Base-by-base conservation (phyloP, 352 stramenopile genomes). In the Globisporangium orthogonon region DNA sequence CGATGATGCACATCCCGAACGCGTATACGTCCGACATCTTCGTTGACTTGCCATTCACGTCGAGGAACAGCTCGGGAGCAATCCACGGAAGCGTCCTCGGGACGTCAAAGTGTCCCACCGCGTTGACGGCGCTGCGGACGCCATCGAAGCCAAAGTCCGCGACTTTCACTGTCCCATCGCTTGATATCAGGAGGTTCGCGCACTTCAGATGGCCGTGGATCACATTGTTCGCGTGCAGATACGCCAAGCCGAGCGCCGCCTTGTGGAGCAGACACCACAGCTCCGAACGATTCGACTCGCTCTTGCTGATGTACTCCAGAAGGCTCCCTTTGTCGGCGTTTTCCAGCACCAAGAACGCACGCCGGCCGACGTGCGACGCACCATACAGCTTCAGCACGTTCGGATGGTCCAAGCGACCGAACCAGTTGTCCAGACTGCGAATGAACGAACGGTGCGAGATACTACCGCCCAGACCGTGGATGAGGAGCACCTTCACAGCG, bases 131-230 rank as follows among this genome's bases (percentile, higher is more conserved):
- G n/a, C 30, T 45, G 6, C 35, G 46, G 3, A 70, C 70, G 39
- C 65, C 65, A 1, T 58, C 61, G 40, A 72, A 73, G 2, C 72
- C 72, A 54, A 81, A 81, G 54, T 78, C 72, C 14, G 61, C 63
- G 31, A 81, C 56, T 55, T 78, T 76, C 7, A 66, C 67, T 2
- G 60, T 54, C 17, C 66, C 56, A 15, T 74, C 50, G 3, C 58
- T 52, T 4, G 76, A 78, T 4, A 94, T 65, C 18, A 96, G 45
- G 17, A 97, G 69, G 65, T 96, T 96, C 54, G 71, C 83, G 51
- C 79, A 86, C 55, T 96, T 96, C 10, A 96, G 67, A 43, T 97
- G 86, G n/a, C 87, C 76, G 60, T 96, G 87, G 28, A 97, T 66
- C 46, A 89, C 62, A 10, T 68, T 62, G 39, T 81, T 56, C 14